phyloP scores from a whole-genome alignment of 179 eudicot genomes.

The Silene coronaria region DNA sequence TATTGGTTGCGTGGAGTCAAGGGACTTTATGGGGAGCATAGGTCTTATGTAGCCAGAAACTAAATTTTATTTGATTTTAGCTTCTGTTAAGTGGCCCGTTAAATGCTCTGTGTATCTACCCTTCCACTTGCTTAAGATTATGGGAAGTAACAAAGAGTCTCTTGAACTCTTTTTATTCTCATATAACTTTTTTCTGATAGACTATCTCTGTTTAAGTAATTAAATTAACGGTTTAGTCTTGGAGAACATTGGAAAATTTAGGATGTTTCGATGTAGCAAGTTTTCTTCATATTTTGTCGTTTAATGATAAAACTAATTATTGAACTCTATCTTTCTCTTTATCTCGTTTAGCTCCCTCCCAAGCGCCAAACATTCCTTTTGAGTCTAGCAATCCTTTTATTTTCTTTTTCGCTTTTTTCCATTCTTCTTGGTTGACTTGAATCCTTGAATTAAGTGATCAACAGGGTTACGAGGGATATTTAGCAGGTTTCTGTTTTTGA shows the following conservation, averaged over 20 bases:
- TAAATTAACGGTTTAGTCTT: background rate
- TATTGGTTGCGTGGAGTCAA: background rate
- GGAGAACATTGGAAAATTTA: background rate
- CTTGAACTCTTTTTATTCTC: background rate
- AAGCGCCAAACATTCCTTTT: too few relatives aligned
- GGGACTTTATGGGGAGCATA: background rate
- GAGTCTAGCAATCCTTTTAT: too few relatives aligned
- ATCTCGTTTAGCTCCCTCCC: too few relatives aligned
- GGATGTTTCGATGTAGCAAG: background rate
- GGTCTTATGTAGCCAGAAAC: background rate
- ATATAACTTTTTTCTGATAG: too few relatives aligned
- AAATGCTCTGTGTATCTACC: background rate
- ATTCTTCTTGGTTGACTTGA: background rate
- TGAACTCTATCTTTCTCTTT: background rate
- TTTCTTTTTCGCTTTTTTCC: too few relatives aligned
- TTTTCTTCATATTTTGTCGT: too few relatives aligned
- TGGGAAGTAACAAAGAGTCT: background rate
- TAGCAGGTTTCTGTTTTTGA: background rate
- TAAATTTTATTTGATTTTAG: background rate
- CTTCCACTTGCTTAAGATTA: too few relatives aligned
- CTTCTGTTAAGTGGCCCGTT: background rate
- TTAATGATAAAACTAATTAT: background rate
- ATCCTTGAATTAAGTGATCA: background rate
- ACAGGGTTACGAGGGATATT: background rate
- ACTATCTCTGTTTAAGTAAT: too few relatives aligned